Percentiles rank a stretch among this genome's conserved stretches.
Conservation (phyloP, 1,284 basidiomycete species). For the Fomitopsis palustris region DNA sequence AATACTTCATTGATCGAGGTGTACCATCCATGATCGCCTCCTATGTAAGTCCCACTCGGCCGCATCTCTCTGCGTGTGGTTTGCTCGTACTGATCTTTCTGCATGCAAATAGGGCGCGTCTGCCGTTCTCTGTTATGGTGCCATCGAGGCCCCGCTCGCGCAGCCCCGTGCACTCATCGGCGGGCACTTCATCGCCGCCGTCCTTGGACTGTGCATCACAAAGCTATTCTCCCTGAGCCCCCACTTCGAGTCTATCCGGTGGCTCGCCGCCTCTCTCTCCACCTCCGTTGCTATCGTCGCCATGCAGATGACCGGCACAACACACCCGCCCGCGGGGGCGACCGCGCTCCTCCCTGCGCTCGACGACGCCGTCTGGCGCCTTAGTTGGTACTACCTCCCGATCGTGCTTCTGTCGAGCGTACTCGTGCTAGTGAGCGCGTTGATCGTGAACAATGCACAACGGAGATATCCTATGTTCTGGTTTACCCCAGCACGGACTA, state of each 20-base stretch:
- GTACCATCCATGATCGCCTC: conserved; percentile 50
- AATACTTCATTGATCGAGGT: conserved; percentile 43
- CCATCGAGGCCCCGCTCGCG: conserved; percentile 55
- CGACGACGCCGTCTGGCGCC: conserved; percentile 38
- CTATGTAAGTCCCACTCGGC: conserved; percentile 34
- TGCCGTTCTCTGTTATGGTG: conserved; percentile 56
- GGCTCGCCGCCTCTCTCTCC: conserved; percentile 54
- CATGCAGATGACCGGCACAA: conserved; percentile 55
- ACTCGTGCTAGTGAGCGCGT: conserved; percentile 47
- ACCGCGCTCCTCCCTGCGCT: conserved; percentile 47
- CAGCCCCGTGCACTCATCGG: conserved; percentile 59
- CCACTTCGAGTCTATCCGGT: conserved; percentile 41
- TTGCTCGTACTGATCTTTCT: neutral
- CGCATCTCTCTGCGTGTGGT: neutral
- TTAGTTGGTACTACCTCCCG: conserved; percentile 64
- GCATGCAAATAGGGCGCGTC: conserved; percentile 45
- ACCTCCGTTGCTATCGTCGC: conserved; percentile 47
- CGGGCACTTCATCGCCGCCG: conserved; percentile 53
- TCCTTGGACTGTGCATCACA: conserved; percentile 51
- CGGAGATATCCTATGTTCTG: conserved; percentile 57
- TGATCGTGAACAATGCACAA: conserved; percentile 58
- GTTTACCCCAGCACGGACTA: conserved; percentile 27
- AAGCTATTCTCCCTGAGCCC: conserved; percentile 50
- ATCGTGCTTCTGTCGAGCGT: conserved; percentile 51
- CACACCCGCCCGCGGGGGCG: conserved; percentile 61